Percentiles rank a stretch among this genome's conserved stretches.
These are phyloP conservation scores for Citrullus amarus DNA, from an alignment of 306 rosid species.

Conservation along the genomic window DNA sequence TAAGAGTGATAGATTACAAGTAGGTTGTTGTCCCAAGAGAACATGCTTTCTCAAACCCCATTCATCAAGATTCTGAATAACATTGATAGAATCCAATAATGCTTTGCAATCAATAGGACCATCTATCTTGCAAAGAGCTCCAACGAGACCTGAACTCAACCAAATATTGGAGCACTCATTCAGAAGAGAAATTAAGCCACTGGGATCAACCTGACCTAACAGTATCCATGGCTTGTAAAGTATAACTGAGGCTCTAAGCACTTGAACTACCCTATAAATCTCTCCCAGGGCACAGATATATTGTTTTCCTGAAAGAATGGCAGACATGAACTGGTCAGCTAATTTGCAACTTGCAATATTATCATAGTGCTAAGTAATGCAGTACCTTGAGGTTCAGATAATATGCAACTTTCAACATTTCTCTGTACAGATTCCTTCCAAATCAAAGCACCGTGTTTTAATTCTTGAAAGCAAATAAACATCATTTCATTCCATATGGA, in stretches of 20 bases:
- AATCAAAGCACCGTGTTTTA: constrained; percentile 62
- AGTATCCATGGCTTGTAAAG: constrained; percentile 65
- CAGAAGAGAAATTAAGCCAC: constrained; percentile 36
- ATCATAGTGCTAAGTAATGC: constrained; percentile 9
- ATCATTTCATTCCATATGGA: constrained; percentile 54
- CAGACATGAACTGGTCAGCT: background rate
- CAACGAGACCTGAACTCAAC: constrained; percentile 70
- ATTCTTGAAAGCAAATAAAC: constrained; percentile 53
- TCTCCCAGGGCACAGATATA: constrained; percentile 70
- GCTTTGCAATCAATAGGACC: constrained; percentile 25
- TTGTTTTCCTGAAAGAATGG: constrained; percentile 34
- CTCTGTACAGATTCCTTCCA: constrained; percentile 57
- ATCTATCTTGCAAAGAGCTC: constrained; percentile 45
- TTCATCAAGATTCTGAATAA: constrained; percentile 45
- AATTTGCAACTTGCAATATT: constrained; percentile 2
- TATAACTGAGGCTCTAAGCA: constrained; percentile 53
- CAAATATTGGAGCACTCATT: constrained; percentile 50
- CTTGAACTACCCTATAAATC: constrained; percentile 64
- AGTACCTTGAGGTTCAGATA: constrained; percentile 61
- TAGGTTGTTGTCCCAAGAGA: constrained; percentile 40
- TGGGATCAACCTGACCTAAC: constrained; percentile 27
- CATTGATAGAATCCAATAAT: constrained; percentile 46
- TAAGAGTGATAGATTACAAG: constrained; percentile 58
- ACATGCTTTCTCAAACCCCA: constrained; percentile 34
- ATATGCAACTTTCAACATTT: constrained; percentile 35